Conservation (phyloP, 805 yeast species). For the Maudiozyma barnettii region DNA sequence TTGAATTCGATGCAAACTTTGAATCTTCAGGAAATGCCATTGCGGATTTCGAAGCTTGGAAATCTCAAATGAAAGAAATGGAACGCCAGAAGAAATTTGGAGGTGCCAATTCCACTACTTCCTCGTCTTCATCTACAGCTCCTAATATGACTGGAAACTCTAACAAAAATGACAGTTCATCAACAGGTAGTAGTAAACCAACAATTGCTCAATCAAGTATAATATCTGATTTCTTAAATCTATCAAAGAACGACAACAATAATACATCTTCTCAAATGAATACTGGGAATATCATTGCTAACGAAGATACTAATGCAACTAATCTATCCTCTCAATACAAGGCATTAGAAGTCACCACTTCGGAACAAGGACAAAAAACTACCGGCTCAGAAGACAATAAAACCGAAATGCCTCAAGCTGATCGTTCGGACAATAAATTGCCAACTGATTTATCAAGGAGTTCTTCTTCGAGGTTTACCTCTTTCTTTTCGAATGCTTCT, state of each 20-base stretch:
- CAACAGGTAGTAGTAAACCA: neutral
- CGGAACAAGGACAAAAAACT: neutral
- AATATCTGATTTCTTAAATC: constrained; percentile 25
- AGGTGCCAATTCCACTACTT: neutral
- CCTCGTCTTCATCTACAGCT: neutral
- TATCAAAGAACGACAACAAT: constrained; percentile 1
- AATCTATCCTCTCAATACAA: neutral
- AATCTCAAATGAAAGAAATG: constrained; percentile 30
- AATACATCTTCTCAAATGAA: neutral
- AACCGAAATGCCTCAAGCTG: neutral
- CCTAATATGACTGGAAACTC: neutral
- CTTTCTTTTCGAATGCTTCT: constrained; percentile 19
- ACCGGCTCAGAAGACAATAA: neutral
- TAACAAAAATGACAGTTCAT: neutral
- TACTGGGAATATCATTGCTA: neutral
- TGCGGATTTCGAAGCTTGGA: constrained; percentile 35
- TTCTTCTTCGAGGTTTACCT: constrained; percentile 29
- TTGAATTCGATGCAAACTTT: constrained; percentile 27
- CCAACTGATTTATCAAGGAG: constrained; percentile 8
- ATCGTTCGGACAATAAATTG: neutral
- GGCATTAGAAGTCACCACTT: neutral
- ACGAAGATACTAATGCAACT: neutral
- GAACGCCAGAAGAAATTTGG: constrained; percentile 26
- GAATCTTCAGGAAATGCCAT: constrained; percentile 29
- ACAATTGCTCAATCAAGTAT: constrained; percentile 15